These are phyloP conservation scores for Magnusiomyces fungicola DNA, from an alignment of 1,139 yeast species.

Conservation along the genomic window DNA sequence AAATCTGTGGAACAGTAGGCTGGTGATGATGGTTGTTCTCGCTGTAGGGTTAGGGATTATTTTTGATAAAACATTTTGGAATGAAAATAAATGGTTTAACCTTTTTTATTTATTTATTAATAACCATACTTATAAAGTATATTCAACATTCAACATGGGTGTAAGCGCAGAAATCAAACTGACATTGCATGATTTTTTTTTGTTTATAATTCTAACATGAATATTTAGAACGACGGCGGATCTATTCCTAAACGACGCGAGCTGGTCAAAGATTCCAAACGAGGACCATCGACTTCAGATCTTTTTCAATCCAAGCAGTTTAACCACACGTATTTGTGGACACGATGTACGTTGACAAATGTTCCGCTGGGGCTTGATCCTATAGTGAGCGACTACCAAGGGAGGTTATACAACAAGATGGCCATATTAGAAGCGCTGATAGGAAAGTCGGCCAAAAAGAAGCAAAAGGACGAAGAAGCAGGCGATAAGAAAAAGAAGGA, in stretches of 20 bases:
- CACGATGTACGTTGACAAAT: constrained; percentile 40
- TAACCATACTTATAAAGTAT: no score
- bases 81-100: no score
- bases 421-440: constrained; percentile 53
- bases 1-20: no score
- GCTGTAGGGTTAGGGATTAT: no score
- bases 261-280: constrained; percentile 26
- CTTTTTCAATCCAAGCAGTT: constrained; percentile 23
- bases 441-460: constrained; percentile 27
- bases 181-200: not conserved
- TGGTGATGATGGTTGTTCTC: no score
- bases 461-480: constrained; percentile 12
- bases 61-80: no score
- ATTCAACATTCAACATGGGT: constrained; percentile 7
- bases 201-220: not conserved
- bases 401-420: constrained; percentile 64
- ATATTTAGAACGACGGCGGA: constrained; percentile 48
- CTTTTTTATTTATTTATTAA: no score
- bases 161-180: no score
- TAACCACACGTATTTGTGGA: constrained; percentile 34
- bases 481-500: constrained; percentile 21
- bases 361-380: constrained; percentile 37
- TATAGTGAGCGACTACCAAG: constrained; percentile 65
- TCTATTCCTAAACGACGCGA: constrained; percentile 43
- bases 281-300: constrained; percentile 24